phyloP scores from a whole-genome alignment of 2,329 filamentous ascomycete genomes.

The Ceratocystis papillata region DNA sequence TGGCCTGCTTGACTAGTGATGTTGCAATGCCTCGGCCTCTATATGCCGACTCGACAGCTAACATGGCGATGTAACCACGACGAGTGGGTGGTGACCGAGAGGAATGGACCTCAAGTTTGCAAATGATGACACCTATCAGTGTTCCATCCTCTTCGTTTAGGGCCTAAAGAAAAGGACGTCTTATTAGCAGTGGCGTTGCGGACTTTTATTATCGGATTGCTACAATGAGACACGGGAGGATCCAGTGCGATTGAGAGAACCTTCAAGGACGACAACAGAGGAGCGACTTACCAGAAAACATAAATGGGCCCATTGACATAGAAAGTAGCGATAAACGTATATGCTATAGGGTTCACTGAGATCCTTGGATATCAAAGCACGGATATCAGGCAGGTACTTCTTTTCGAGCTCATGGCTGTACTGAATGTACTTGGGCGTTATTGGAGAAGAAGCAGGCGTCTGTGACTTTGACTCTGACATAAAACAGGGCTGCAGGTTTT shows the following conservation, averaged over 20 bases:
- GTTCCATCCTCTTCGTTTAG: slow-evolving; percentile 48
- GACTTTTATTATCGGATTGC: not conserved
- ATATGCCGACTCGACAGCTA: slow-evolving; percentile 73
- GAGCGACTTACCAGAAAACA: slow-evolving; percentile 67
- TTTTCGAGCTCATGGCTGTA: slow-evolving; percentile 52
- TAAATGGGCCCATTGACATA: slow-evolving; percentile 96
- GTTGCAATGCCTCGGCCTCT: slow-evolving; percentile 82
- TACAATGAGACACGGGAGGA: not conserved
- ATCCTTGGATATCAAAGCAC: slow-evolving; percentile 87
- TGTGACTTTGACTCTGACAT: not conserved
- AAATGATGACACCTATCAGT: slow-evolving; percentile 84
- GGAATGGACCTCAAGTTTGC: slow-evolving; percentile 83
- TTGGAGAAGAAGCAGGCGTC: slow-evolving; percentile 1
- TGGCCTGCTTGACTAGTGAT: slow-evolving; percentile 74
- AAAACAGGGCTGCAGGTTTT: not conserved
- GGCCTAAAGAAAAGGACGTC: slow-evolving; percentile 36
- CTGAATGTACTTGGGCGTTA: slow-evolving; percentile 48
- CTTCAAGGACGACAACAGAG: not conserved
- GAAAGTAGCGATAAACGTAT: slow-evolving; percentile 96
- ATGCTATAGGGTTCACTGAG: slow-evolving; percentile 98
- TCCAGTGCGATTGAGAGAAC: slow-evolving; percentile 18
- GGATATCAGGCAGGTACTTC: slow-evolving; percentile 70
- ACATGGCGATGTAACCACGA: slow-evolving; percentile 95
- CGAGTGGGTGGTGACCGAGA: slow-evolving; percentile 63
- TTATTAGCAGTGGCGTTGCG: slow-evolving; percentile 2